Conservation (phyloP, 169 alveolate genomes). For the Eimeria falciformis region DNA sequence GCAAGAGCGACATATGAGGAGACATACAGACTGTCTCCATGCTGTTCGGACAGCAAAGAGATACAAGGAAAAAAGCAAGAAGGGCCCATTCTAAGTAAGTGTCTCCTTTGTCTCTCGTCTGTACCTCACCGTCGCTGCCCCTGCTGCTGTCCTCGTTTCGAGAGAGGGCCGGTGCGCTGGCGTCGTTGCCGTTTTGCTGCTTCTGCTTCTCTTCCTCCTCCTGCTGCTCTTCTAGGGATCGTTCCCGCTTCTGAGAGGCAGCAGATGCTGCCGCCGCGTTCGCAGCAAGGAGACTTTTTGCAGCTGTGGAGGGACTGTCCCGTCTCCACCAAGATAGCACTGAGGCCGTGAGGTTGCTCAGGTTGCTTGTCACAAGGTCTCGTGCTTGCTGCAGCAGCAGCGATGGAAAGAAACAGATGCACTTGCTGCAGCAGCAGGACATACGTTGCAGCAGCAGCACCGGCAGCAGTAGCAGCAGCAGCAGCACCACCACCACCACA, state of each 20-base stretch:
- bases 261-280: slow-evolving; percentile 66
- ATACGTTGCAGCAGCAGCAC: not conserved
- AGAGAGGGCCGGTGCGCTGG: too few relatives aligned
- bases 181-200: not conserved
- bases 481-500: not conserved
- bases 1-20: not conserved
- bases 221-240: not conserved
- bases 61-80: not conserved
- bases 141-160: too few relatives aligned
- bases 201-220: slow-evolving; percentile 13
- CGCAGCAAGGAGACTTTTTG: slow-evolving; percentile 18
- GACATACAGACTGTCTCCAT: not conserved
- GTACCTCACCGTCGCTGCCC: too few relatives aligned
- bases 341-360: slow-evolving; percentile 48
- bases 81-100: not conserved
- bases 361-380: slow-evolving; percentile 37
- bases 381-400: slow-evolving; percentile 70
- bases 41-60: not conserved
- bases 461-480: slow-evolving; percentile 19
- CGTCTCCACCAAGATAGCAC: slow-evolving; percentile 54
- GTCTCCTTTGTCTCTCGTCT: not conserved
- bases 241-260: not conserved
- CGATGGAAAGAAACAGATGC: not conserved
- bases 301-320: not conserved
- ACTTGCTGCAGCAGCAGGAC: slow-evolving; percentile 18